phyloP scores from a whole-genome alignment of 2,329 filamentous ascomycete species.

The Colletotrichum tropicale region DNA sequence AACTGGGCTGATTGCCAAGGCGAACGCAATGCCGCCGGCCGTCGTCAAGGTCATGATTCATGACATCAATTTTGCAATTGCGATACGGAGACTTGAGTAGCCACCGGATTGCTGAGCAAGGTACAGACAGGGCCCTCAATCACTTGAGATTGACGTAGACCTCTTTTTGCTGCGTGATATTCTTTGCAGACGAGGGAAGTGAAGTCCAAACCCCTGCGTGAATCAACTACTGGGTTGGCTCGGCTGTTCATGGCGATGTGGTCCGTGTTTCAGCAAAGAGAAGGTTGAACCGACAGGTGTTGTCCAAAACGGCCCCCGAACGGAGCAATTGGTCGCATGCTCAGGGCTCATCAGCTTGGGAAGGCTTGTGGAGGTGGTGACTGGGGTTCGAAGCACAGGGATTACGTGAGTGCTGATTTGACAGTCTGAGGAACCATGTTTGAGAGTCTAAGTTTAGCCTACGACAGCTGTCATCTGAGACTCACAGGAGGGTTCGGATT shows the following conservation, averaged over 20 bases:
- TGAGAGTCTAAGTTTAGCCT: slow-evolving; percentile 17
- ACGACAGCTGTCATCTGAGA: slow-evolving; percentile 16
- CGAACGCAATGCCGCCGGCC: not conserved
- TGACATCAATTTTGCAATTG: not conserved
- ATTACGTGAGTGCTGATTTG: not conserved
- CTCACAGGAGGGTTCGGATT: not conserved
- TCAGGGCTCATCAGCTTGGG: not conserved
- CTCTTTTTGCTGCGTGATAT: not conserved
- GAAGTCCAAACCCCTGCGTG: not conserved
- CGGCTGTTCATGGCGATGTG: not conserved
- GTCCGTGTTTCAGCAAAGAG: not conserved
- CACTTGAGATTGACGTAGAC: not conserved
- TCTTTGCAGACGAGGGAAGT: not conserved
- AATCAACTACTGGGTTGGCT: not conserved
- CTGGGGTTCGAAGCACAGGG: not conserved
- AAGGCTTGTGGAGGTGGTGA: not conserved
- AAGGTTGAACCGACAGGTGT: slow-evolving; percentile 2
- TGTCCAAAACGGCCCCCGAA: not conserved
- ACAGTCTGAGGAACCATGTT: not conserved
- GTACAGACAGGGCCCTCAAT: not conserved
- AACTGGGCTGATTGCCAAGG: slow-evolving; percentile 17
- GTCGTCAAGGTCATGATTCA: not conserved
- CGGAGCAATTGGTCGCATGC: not conserved
- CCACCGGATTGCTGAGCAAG: not conserved
- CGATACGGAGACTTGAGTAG: not conserved